Evolutionary conservation across 352 stramenopile genomes (phyloP).

Genomic region (Phytophthora nicotianae): DNA sequence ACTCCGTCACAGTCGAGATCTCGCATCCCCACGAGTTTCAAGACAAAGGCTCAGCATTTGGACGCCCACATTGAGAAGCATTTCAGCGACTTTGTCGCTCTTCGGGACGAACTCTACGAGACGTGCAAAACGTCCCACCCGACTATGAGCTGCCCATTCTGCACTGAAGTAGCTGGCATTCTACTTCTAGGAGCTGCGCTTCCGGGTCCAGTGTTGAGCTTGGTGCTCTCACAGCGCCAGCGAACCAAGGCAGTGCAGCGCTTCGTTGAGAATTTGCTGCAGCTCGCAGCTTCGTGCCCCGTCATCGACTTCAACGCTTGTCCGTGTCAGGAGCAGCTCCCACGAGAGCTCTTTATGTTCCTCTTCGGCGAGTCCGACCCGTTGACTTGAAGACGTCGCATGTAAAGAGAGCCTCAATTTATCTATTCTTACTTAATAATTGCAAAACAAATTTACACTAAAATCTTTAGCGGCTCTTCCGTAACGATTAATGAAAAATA

Average conservation of each 20-base stretch:
- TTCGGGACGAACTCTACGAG: slow-evolving; percentile 42
- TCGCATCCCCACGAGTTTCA: slow-evolving; percentile 9
- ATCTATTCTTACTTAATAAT: neutral
- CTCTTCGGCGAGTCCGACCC: neutral
- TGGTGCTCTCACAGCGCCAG: slow-evolving; percentile 28
- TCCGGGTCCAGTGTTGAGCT: slow-evolving; percentile 29
- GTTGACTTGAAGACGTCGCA: neutral
- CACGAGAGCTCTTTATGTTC: neutral
- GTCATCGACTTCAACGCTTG: slow-evolving; percentile 24
- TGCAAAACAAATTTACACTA: too few species aligned
- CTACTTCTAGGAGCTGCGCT: slow-evolving; percentile 37
- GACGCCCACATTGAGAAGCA: slow-evolving; percentile 14
- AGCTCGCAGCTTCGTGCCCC: slow-evolving; percentile 23
- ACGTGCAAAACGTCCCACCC: slow-evolving; percentile 15
- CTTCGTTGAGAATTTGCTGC: slow-evolving; percentile 31
- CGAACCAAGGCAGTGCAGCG: slow-evolving; percentile 30
- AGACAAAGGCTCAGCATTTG: neutral
- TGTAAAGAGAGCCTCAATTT: neutral
- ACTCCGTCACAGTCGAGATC: slow-evolving; percentile 18
- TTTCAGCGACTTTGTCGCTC: slow-evolving; percentile 38
- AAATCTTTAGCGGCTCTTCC: too few species aligned
- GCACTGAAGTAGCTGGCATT: slow-evolving; percentile 42
- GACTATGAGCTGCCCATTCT: slow-evolving; percentile 43
- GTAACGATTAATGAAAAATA: too few species aligned
- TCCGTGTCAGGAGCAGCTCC: slow-evolving; percentile 14